phyloP scores from a whole-genome alignment of 1,284 basidiomycete species.

The Boletus sp. region DNA sequence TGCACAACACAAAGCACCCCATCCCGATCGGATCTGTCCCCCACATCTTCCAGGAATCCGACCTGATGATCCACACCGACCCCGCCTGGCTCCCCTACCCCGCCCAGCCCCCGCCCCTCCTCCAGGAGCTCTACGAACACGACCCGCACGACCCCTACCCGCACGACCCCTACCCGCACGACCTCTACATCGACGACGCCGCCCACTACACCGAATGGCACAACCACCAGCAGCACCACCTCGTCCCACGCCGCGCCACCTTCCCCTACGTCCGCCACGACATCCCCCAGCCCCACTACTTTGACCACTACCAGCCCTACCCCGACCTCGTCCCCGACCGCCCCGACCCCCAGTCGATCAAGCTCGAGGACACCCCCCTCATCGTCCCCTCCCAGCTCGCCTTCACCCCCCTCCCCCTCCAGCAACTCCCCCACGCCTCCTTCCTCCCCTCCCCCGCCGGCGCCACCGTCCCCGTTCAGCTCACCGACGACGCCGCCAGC shows the following conservation, averaged over 20 bases:
- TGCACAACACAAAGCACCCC: conserved; percentile 45
- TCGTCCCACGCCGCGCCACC: conserved; percentile 63
- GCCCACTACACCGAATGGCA: conserved; percentile 45
- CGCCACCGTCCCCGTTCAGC: conserved; percentile 68
- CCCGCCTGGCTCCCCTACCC: conserved; percentile 36
- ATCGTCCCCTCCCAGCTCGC: conserved; percentile 63
- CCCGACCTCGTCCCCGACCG: conserved; percentile 37
- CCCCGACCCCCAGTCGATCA: conserved; percentile 50
- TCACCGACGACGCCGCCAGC: conserved; percentile 83
- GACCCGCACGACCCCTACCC: conserved; percentile 60
- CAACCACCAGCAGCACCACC: conserved; percentile 27
- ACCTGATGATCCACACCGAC: conserved; percentile 43
- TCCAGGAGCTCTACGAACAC: conserved; percentile 70
- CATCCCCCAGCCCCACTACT: conserved; percentile 44
- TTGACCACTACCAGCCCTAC: conserved; percentile 36
- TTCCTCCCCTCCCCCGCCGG: conserved; percentile 37
- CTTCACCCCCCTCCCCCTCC: conserved; percentile 33
- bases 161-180: conserved; percentile 1
- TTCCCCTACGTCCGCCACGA: conserved; percentile 75
- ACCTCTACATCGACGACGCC: conserved; percentile 44
- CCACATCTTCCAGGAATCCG: conserved; percentile 53
- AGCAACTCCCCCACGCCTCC: conserved; percentile 26
- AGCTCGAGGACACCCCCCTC: conserved; percentile 64
- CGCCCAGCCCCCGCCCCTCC: conserved; percentile 54
- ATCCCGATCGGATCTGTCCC: conserved; percentile 52